Percentiles rank a stretch among this genome's conserved stretches.
phyloP scores from a whole-genome alignment of 2,329 filamentous ascomycete species.

The Epichloe uncinata region DNA sequence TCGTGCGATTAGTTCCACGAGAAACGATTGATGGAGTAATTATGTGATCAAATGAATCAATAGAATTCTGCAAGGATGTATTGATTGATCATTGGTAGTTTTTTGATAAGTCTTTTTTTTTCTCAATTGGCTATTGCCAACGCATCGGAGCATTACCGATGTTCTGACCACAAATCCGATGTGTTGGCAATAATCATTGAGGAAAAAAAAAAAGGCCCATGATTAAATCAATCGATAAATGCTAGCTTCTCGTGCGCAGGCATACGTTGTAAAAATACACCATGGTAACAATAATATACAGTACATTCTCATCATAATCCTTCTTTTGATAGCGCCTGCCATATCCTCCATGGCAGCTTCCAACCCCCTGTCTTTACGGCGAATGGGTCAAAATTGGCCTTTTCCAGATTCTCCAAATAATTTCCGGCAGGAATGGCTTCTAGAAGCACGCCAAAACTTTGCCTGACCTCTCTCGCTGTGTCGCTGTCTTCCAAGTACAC shows the following conservation, averaged over 20 bases:
- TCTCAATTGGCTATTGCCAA: too few species aligned
- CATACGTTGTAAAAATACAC: not conserved
- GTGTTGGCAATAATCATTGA: too few species aligned
- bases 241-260: not conserved
- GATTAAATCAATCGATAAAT: too few species aligned
- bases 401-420: conserved; percentile 68
- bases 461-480: conserved; percentile 31
- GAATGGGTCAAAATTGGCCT: conserved; percentile 73
- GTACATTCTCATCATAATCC: conserved; percentile 25
- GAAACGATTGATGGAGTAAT: too few species aligned
- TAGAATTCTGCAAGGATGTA: too few species aligned
- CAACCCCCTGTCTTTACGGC: conserved; percentile 51
- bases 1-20: too few species aligned
- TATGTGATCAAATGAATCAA: too few species aligned
- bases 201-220: too few species aligned
- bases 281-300: not conserved
- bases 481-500: conserved; percentile 29
- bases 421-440: conserved; percentile 65
- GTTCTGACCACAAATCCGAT: too few species aligned
- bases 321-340: conserved; percentile 37
- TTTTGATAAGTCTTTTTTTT: too few species aligned
- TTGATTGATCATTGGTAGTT: too few species aligned
- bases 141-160: too few species aligned
- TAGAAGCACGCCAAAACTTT: conserved; percentile 67
- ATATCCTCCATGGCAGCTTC: conserved; percentile 71